Evolutionary conservation across 2,329 filamentous ascomycete species (phyloP).

Genomic region (Cladophialophora bantiana): DNA sequence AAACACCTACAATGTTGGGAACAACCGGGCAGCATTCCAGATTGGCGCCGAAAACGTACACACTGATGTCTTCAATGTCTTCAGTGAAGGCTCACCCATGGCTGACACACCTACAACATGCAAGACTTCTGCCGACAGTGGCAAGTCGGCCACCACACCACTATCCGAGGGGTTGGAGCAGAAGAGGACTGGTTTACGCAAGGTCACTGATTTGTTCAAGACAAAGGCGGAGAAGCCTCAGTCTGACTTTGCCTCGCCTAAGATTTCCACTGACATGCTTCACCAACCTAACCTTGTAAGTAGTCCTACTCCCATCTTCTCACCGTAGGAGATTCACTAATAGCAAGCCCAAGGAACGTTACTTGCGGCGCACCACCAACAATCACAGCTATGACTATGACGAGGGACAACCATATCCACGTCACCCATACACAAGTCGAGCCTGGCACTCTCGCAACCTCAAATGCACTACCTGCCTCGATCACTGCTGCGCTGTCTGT

Average conservation of each 20-base stretch:
- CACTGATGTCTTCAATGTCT: constrained; percentile 19
- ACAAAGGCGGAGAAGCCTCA: constrained; percentile 28
- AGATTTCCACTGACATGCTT: constrained; percentile 15
- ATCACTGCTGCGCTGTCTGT: constrained; percentile 43
- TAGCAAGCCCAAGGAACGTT: constrained; percentile 31
- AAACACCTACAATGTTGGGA: constrained; percentile 12
- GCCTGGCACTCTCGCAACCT: constrained; percentile 46
- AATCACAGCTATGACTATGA: constrained; percentile 36
- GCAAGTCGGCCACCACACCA: constrained; percentile 23
- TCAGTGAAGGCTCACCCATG: constrained; percentile 26
- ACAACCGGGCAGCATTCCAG: constrained; percentile 25
- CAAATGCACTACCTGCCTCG: constrained; percentile 44
- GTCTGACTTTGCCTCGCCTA: constrained; percentile 11
- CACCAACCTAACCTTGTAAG: constrained; percentile 35
- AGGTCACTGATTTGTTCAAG: constrained; percentile 38
- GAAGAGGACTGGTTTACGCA: constrained; percentile 36
- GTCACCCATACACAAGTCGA: constrained; percentile 40
- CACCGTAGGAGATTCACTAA: neutral
- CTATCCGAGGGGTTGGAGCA: constrained; percentile 22
- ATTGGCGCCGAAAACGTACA: constrained; percentile 21
- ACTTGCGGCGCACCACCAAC: constrained; percentile 34
- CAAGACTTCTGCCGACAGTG: constrained; percentile 24
- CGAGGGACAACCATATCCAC: constrained; percentile 32
- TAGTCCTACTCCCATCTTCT: neutral
- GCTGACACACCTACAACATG: constrained; percentile 5